Base-by-base conservation (phyloP, 1,139 yeast species). In the Insectozyma bohioensis region DNA sequence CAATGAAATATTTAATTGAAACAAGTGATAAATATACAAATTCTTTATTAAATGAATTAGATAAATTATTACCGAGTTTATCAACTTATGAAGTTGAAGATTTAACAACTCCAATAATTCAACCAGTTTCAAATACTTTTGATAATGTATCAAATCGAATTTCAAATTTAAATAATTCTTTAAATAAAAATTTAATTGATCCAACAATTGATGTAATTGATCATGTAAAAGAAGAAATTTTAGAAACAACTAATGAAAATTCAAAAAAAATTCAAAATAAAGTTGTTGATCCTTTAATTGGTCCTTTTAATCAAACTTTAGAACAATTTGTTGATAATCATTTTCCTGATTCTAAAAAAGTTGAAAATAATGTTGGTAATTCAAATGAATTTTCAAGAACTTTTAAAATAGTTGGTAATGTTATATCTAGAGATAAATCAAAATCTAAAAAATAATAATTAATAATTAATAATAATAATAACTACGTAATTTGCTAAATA, bases 231-330 rank as follows among this genome's bases (percentile, higher is more conserved):
- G 41, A 40, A 18, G 44, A 35, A 16, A 30, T 43, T 26, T 41
- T 72, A 22, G 72, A 73, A 49, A 19, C 22, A 17, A 18, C 31
- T 13, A 78, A 79, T 49, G 65, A 75, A 8, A 63, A 78, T 25
- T 86, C 85, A 12, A 78, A 76, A 47, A 82, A 84, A 24, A 54
- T 79, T 29, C 48, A 84, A 26, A 66, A 84, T 43, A 65, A 81
- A 12, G 22, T 24, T 12, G 55, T 79, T 19, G 90, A 85, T 49
- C 85, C 87, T 4, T 26, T 81, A 12, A 61, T 83, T 28, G 67
- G 61, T 28, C 88, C 90, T 12, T 34, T 80, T 25, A 85, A 85
- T 56, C 59, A 66, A 29, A 60, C 66, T 26, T 53, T 84, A 39
- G 80, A 74, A 44, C 55, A 62, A 5, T 46, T 65, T 24, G 66